These are phyloP conservation scores for Trametes cubensis DNA, from an alignment of 768 basidiomycete species.

Conservation along the genomic window DNA sequence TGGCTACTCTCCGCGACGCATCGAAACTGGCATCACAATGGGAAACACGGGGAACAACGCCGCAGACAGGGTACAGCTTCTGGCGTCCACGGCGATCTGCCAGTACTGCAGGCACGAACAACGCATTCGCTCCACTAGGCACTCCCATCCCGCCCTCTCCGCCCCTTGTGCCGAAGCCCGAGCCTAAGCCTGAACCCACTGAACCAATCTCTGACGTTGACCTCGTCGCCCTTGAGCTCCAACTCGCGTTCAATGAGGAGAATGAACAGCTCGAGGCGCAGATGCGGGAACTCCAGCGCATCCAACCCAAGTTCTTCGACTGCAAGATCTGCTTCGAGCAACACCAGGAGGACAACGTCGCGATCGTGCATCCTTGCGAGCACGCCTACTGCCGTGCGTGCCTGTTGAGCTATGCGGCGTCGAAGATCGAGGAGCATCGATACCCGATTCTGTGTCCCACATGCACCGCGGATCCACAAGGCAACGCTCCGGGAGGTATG, in stretches of 20 bases:
- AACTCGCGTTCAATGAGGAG: slow-evolving; percentile 46
- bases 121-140: too few relatives aligned
- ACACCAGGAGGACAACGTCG: slow-evolving; percentile 44
- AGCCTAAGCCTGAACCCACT: too few relatives aligned
- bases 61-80: too few relatives aligned
- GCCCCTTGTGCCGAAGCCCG: too few relatives aligned
- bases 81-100: too few relatives aligned
- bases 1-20: too few relatives aligned
- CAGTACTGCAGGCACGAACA: too few relatives aligned
- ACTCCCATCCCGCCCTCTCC: too few relatives aligned
- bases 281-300: slow-evolving; percentile 32
- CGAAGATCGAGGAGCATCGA: slow-evolving; percentile 52
- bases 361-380: slow-evolving; percentile 46
- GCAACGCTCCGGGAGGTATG: slow-evolving; percentile 37
- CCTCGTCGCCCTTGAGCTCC: slow-evolving; percentile 32
- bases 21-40: too few relatives aligned
- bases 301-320: slow-evolving; percentile 42
- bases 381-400: slow-evolving; percentile 62
- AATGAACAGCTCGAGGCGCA: slow-evolving; percentile 42
- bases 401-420: slow-evolving; percentile 43
- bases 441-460: slow-evolving; percentile 66
- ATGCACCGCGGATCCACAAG: slow-evolving; percentile 42
- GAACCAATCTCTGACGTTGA: neutral
- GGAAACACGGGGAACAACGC: too few relatives aligned
- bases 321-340: slow-evolving; percentile 63